A percentile compares a stretch with the other conserved stretches of the same genome.
These are phyloP conservation scores for Verticillium klebahnii DNA, from an alignment of 2,329 filamentous ascomycete species.

Conservation along the genomic window DNA sequence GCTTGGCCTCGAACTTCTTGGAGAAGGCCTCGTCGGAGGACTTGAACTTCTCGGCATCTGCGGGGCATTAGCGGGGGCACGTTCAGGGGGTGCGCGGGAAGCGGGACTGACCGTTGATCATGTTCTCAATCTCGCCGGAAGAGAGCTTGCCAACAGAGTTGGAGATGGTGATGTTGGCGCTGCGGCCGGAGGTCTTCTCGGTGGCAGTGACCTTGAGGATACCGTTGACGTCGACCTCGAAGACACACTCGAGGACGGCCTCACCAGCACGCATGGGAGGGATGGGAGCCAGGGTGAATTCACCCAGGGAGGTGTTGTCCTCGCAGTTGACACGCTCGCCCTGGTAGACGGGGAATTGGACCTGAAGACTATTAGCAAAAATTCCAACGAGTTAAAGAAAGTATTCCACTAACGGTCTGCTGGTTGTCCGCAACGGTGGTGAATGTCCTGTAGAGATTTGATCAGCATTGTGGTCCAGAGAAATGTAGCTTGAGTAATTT, in stretches of 20 bases:
- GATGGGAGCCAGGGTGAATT: conserved; percentile 90
- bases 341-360: conserved; percentile 91
- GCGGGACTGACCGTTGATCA: conserved; percentile 69
- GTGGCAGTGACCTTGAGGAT: conserved; percentile 99
- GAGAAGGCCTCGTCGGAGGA: conserved; percentile 94
- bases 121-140: conserved; percentile 89
- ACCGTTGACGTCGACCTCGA: conserved; percentile 99
- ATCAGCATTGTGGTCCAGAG: not conserved
- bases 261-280: conserved; percentile 91
- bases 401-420: conserved; percentile 42
- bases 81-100: conserved; percentile 9
- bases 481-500: not conserved
- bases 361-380: conserved; percentile 20
- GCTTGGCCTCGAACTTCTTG: conserved; percentile 98
- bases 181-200: conserved; percentile 97
- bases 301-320: conserved; percentile 95
- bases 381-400: not conserved
- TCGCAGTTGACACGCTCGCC: conserved; percentile 97
- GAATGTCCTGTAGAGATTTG: conserved; percentile 52
- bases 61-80: conserved; percentile 14
- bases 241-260: conserved; percentile 93
- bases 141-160: conserved; percentile 99
- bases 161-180: conserved; percentile 98
- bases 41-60: conserved; percentile 98
- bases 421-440: conserved; percentile 79